phyloP scores from a whole-genome alignment of 2,329 filamentous ascomycete species.

The Pezicula neosporulosa region DNA sequence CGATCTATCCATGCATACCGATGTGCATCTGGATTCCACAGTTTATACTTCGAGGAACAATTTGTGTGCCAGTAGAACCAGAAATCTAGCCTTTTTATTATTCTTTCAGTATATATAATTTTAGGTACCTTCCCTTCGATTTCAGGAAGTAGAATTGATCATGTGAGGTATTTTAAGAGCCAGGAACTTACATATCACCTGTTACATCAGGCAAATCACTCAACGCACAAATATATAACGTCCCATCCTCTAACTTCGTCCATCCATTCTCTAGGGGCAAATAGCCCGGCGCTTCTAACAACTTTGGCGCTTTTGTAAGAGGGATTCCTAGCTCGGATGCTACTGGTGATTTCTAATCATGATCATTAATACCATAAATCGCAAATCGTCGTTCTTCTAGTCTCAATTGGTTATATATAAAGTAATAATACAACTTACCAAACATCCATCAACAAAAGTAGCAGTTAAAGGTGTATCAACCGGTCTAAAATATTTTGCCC shows the following conservation, averaged over 20 bases:
- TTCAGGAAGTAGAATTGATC: no score
- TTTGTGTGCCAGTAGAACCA: slow-evolving; percentile 1
- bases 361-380: neutral
- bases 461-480: neutral
- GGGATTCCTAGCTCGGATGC: neutral
- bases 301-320: neutral
- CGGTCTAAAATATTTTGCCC: neutral
- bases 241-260: neutral
- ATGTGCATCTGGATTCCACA: neutral
- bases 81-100: neutral
- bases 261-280: neutral
- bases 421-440: neutral
- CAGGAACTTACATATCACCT: neutral
- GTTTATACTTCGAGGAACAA: neutral
- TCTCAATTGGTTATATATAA: no score
- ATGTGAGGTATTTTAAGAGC: no score
- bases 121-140: no score
- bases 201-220: neutral
- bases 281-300: neutral
- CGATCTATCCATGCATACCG: neutral
- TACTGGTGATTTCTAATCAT: neutral
- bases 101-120: no score
- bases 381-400: no score
- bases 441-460: neutral
- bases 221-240: neutral